Conservation (phyloP, 371 early-diverging fungal species). For the Catenaria anguillulae region DNA sequence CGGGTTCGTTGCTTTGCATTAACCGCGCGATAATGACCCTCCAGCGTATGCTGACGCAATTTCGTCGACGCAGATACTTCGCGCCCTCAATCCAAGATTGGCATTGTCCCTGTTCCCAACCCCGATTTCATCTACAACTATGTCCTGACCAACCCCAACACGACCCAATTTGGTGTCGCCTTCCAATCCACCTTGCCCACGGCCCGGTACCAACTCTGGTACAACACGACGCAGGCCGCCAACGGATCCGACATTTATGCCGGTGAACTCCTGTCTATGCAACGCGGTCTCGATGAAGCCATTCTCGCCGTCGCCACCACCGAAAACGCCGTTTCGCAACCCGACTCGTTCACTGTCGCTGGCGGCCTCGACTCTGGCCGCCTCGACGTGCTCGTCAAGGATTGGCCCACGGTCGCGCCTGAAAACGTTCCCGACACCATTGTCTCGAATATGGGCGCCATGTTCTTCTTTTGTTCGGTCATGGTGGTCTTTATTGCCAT, state of each 20-base stretch:
- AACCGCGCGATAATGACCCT: too few relatives aligned
- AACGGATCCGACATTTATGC: slow-evolving; percentile 45
- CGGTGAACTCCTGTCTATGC: slow-evolving; percentile 32
- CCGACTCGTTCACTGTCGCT: not conserved
- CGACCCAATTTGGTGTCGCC: slow-evolving; percentile 40
- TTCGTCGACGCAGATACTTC: too few relatives aligned
- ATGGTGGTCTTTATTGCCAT: slow-evolving; percentile 33
- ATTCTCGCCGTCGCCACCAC: slow-evolving; percentile 18
- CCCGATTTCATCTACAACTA: slow-evolving; percentile 48
- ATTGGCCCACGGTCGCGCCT: slow-evolving; percentile 47
- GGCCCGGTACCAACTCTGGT: slow-evolving; percentile 53
- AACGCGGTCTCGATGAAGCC: slow-evolving; percentile 49
- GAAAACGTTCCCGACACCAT: slow-evolving; percentile 29
- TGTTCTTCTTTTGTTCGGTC: slow-evolving; percentile 53
- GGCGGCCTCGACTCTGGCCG: slow-evolving; percentile 7
- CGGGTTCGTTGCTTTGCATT: too few relatives aligned
- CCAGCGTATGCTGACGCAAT: too few relatives aligned
- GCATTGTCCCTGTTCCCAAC: slow-evolving; percentile 40
- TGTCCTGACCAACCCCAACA: slow-evolving; percentile 40
- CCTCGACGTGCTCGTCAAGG: slow-evolving; percentile 39
- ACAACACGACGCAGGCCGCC: slow-evolving; percentile 34
- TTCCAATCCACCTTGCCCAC: slow-evolving; percentile 26
- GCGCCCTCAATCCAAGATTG: too few relatives aligned
- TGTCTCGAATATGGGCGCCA: slow-evolving; percentile 32
- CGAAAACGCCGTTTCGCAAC: not conserved